Base-by-base conservation (phyloP, 805 yeast species). In the Sugiyamaella qingdaonensis region DNA sequence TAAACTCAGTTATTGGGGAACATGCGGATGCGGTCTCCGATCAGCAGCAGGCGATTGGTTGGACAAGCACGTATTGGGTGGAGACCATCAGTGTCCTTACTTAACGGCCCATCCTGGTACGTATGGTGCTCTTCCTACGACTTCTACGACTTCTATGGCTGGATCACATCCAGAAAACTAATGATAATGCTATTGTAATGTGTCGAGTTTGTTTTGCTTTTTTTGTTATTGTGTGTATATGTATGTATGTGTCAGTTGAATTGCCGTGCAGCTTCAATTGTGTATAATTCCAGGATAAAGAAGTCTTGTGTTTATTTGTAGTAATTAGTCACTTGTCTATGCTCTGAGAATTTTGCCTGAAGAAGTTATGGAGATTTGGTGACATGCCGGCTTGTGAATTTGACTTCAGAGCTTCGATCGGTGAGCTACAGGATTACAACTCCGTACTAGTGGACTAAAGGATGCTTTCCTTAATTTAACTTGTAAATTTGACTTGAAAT, bases 1-100 rank as follows among this genome's bases (percentile, higher is more conserved):
- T 52, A 82, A 82, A 62, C 68, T 82, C 19, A 64, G 67, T 27
- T 73, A 73, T 57, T 61, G 65, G 61, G 88, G 88, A 0, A 67
- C 74, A 1, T 83, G 88, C 61, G 63, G 58, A 16, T 84, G 88
- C 63, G 83, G 84, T 0, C 64, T 61, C 14, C 61, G 76, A 42
- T 75, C 72, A 59, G 61, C 68, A 11, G 87, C 83, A 8, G 68
- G 68, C 27, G 77, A 73, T 16, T 84, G 88, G 88, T 67, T 84
- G 18, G 78, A 78, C 16, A 58, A 65, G 11, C 88, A 83, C 62
- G 75, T 82, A 10, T 57, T 61, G 16, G 64, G 66, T 1, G 49
- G 49, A 21, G 58, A 55, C 10, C 24, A 54, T 27, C 41, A 19
- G 27, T 60, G 64, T 39, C 53, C 57, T 1, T 48, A 45, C 37